These are phyloP conservation scores for Candida vaughaniae DNA, from an alignment of 805 yeast genomes.

Conservation along the genomic window DNA sequence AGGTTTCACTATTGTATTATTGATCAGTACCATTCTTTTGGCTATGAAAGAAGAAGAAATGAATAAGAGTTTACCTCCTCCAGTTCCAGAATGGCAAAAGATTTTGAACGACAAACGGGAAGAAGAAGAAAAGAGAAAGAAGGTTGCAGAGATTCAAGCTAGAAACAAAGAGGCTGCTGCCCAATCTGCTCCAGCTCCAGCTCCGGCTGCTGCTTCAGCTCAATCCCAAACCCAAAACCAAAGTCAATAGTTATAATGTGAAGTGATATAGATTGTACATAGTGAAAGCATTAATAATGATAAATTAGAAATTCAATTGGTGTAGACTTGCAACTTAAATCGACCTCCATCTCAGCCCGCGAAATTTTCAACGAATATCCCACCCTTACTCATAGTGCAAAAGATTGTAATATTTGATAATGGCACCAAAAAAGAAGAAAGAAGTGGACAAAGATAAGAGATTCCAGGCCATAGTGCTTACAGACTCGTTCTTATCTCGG, in stretches of 20 bases:
- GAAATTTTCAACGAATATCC: too few species aligned
- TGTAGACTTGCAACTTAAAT: too few species aligned
- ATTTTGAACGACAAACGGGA: conserved; percentile 22
- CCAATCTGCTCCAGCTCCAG: too few species aligned
- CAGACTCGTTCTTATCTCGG: conserved; percentile 89
- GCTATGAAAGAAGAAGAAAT: conserved; percentile 63
- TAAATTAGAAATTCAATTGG: too few species aligned
- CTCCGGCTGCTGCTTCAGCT: too few species aligned
- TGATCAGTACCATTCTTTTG: conserved; percentile 67
- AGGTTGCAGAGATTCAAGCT: conserved; percentile 7
- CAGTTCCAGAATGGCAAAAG: conserved; percentile 38
- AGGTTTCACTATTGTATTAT: conserved; percentile 68
- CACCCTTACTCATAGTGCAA: too few species aligned
- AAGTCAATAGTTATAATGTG: conserved; percentile 3
- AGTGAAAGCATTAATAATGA: too few species aligned
- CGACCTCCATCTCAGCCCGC: too few species aligned
- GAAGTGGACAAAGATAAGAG: conserved; percentile 67
- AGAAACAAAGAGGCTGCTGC: conserved; percentile 9
- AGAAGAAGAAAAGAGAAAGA: conserved; percentile 14
- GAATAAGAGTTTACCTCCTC: conserved; percentile 33
- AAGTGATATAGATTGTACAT: too few species aligned
- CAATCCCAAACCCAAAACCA: conserved; percentile 3
- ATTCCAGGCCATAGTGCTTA: conserved; percentile 90
- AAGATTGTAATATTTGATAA: too few species aligned
- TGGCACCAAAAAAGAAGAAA: conserved; percentile 55